These are phyloP conservation scores for Diaporthe capsici DNA, from an alignment of 2,329 filamentous ascomycete genomes.

Conservation along the genomic window DNA sequence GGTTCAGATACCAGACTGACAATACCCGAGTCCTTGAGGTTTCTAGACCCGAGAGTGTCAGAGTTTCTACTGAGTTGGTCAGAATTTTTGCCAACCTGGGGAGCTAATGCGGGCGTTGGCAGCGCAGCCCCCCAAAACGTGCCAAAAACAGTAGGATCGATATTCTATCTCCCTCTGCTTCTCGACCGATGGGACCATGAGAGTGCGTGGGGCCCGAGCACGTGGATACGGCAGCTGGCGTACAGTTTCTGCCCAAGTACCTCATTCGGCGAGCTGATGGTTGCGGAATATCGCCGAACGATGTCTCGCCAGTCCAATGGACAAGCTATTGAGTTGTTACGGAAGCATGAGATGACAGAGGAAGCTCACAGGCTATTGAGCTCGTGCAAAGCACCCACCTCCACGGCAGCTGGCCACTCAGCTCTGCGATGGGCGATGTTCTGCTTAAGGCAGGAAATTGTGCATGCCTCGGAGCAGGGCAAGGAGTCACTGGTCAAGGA, in stretches of 20 bases:
- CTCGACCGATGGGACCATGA: conserved; percentile 55
- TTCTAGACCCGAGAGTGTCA: conserved; percentile 49
- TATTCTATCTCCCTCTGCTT: conserved; percentile 58
- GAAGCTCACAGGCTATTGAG: conserved; percentile 46
- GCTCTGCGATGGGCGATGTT: conserved; percentile 53
- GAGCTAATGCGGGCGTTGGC: conserved; percentile 6
- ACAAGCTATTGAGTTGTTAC: conserved; percentile 49
- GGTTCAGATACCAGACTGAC: neutral
- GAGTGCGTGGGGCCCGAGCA: conserved; percentile 58
- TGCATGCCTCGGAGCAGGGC: conserved; percentile 49
- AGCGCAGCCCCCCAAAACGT: neutral
- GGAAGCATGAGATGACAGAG: conserved; percentile 41
- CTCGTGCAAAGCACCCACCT: neutral
- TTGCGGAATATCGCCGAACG: conserved; percentile 57
- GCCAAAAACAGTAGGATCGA: conserved; percentile 45
- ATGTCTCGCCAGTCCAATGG: conserved; percentile 50
- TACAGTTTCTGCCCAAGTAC: conserved; percentile 49
- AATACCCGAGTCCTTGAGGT: neutral
- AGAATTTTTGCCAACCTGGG: conserved; percentile 45
- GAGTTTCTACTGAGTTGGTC: conserved; percentile 47
- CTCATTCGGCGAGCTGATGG: conserved; percentile 2
- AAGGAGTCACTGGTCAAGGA: conserved; percentile 50
- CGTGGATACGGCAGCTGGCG: conserved; percentile 52
- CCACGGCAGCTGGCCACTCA: neutral
- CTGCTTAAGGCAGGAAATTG: conserved; percentile 54